Percentiles rank a stretch among this genome's conserved stretches.
These are phyloP conservation scores for Taphrina deformans DNA, from an alignment of 1,139 yeast species.

Conservation along the genomic window DNA sequence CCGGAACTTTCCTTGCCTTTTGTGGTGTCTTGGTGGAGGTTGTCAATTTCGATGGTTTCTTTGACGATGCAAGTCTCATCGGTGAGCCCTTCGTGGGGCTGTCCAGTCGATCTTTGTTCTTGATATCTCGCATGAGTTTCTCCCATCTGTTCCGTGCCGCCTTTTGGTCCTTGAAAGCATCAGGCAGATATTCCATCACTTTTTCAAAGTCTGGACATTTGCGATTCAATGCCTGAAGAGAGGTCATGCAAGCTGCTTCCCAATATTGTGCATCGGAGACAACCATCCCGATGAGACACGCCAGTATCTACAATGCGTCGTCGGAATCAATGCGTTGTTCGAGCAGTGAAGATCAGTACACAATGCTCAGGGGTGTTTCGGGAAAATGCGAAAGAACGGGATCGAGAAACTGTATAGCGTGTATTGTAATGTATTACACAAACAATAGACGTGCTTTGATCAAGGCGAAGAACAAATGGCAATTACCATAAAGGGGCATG, in stretches of 20 bases:
- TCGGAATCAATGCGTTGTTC: no score
- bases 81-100: not conserved
- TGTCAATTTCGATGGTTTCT: not conserved
- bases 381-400: not conserved
- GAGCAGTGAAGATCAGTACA: no score
- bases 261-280: not conserved
- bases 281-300: not conserved
- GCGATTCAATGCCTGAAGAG: not conserved
- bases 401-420: not conserved
- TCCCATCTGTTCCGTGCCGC: constrained; percentile 2
- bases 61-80: not conserved
- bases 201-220: not conserved
- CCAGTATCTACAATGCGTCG: no score
- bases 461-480: not conserved
- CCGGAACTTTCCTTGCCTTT: not conserved
- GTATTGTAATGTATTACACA: not conserved
- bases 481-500: not conserved
- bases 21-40: not conserved
- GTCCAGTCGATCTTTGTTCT: not conserved
- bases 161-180: not conserved
- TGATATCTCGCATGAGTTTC: constrained; percentile 1
- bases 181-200: not conserved
- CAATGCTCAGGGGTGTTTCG: no score
- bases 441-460: not conserved
- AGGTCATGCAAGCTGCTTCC: constrained; percentile 3